These are phyloP conservation scores for Rhypophila decipiens DNA, from an alignment of 495 filamentous ascomycete genomes.

Conservation along the genomic window DNA sequence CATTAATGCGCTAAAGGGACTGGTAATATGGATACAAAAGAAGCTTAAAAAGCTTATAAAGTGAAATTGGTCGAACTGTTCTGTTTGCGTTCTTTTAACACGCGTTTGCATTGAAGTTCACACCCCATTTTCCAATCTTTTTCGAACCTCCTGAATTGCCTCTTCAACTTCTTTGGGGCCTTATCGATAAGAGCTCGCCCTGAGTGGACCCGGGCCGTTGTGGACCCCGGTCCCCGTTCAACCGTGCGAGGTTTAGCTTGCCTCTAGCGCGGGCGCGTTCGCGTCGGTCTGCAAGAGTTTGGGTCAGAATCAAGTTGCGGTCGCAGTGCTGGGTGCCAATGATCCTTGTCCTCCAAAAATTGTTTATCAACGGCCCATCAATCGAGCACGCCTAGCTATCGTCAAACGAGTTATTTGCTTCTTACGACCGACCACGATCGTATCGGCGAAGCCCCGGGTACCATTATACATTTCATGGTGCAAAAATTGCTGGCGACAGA, in stretches of 20 bases:
- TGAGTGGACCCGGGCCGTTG: no score
- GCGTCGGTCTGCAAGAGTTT: slow-evolving; percentile 12
- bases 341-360: slow-evolving; percentile 29
- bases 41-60: no score
- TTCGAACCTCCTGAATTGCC: no score
- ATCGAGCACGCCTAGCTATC: slow-evolving; percentile 4
- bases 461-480: slow-evolving; percentile 13
- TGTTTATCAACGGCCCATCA: slow-evolving; percentile 27
- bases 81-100: no score
- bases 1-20: no score
- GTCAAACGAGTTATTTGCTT: neutral
- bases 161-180: no score
- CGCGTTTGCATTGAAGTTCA: no score
- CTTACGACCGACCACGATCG: neutral
- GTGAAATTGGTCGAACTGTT: no score
- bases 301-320: slow-evolving; percentile 7
- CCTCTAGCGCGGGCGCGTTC: slow-evolving; percentile 5
- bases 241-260: slow-evolving; percentile 11
- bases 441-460: neutral
- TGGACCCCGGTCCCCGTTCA: no score
- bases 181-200: no score
- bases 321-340: slow-evolving; percentile 15
- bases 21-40: no score
- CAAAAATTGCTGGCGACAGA: slow-evolving; percentile 11
- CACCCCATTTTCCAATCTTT: no score